These are phyloP conservation scores for Plantago coronopus DNA, from an alignment of 305 asterid genomes.

Conservation along the genomic window DNA sequence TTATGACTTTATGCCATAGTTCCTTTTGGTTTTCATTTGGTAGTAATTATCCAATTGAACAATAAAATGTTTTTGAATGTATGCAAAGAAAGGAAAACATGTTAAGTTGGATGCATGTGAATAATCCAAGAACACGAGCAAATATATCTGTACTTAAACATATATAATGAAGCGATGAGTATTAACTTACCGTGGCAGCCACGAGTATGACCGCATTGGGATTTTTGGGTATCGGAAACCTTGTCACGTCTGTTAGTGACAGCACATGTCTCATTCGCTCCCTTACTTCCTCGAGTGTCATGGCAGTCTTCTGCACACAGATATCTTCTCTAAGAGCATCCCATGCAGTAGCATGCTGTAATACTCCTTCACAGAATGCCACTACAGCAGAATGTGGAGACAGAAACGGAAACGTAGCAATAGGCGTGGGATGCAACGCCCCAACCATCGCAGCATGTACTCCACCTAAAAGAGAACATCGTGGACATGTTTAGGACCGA, in stretches of 20 bases:
- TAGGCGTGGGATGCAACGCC: constrained; percentile 75
- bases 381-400: constrained; percentile 99
- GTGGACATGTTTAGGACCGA: background rate
- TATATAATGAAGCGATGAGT: constrained; percentile 15
- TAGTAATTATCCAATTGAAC: too few relatives aligned
- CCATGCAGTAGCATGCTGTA: constrained; percentile 98
- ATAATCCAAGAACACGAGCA: too few relatives aligned
- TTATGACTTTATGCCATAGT: too few relatives aligned
- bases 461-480: constrained; percentile 56
- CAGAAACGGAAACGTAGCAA: constrained; percentile 78
- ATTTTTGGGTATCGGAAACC: constrained; percentile 85
- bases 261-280: constrained; percentile 83
- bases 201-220: constrained; percentile 82
- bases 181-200: constrained; percentile 82
- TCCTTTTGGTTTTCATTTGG: too few relatives aligned
- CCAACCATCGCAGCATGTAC: constrained; percentile 96
- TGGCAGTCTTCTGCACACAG: constrained; percentile 40
- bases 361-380: constrained; percentile 94
- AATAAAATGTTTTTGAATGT: too few relatives aligned
- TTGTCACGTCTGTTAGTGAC: constrained; percentile 93
- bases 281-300: constrained; percentile 80
- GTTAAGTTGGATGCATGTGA: too few relatives aligned
- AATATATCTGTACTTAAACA: background rate
- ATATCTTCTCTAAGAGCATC: constrained; percentile 87
- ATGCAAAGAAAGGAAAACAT: too few relatives aligned